phyloP scores from a whole-genome alignment of 805 yeast genomes.

The Kodamaea fukazawae region DNA sequence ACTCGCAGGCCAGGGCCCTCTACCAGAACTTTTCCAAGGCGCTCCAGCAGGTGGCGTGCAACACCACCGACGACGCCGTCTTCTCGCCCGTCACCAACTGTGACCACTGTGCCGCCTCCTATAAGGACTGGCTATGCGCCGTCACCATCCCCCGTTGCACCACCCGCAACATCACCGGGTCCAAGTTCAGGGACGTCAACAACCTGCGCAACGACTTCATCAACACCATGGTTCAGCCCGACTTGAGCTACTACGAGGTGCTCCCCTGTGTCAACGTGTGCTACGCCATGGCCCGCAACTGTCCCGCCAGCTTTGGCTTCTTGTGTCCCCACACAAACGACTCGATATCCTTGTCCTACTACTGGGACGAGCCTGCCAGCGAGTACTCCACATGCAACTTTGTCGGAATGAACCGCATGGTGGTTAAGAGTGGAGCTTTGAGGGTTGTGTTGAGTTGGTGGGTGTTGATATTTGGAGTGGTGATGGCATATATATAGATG shows the following conservation, averaged over 20 bases:
- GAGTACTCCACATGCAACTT: constrained; percentile 36
- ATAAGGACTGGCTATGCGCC: constrained; percentile 86
- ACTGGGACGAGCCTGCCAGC: constrained; percentile 29
- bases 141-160: constrained; percentile 86
- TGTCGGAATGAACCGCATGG: constrained; percentile 22
- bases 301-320: constrained; percentile 78
- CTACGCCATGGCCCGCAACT: constrained; percentile 71
- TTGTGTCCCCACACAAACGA: constrained; percentile 57
- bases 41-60: constrained; percentile 74
- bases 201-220: constrained; percentile 62
- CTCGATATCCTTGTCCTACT: constrained; percentile 41
- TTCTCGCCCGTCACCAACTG: constrained; percentile 78
- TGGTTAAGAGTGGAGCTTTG: constrained; percentile 7
- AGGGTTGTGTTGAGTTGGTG: constrained; percentile 15
- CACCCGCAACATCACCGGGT: constrained; percentile 45
- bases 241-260: constrained; percentile 70
- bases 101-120: constrained; percentile 64
- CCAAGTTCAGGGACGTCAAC: constrained; percentile 43
- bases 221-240: constrained; percentile 47
- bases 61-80: constrained; percentile 57
- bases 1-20: constrained; percentile 52
- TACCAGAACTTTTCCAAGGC: constrained; percentile 73
- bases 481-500: constrained; percentile 3
- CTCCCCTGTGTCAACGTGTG: constrained; percentile 86
- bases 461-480: constrained; percentile 9